A percentile compares a stretch with the other conserved stretches of the same genome.
phyloP scores from a whole-genome alignment of 495 filamentous ascomycete genomes.

The Terfezia claveryi region DNA sequence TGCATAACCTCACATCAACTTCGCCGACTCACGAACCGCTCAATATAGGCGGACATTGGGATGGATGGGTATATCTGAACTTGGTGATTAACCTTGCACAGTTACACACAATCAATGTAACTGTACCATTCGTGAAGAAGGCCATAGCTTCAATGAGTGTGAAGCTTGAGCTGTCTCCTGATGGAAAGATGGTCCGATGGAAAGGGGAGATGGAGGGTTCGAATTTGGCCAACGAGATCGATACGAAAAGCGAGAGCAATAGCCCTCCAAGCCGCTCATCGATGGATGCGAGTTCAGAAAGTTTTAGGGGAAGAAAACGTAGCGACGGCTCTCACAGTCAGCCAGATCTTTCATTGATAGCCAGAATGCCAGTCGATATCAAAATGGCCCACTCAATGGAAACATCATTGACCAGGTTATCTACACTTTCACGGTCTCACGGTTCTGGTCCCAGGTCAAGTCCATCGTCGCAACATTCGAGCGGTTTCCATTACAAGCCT shows the following conservation, averaged over 20 bases:
- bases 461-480: constrained; percentile 22
- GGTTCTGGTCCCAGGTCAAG: constrained; percentile 21
- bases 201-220: constrained; percentile 40
- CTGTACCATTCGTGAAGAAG: constrained; percentile 44
- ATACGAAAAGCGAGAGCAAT: constrained; percentile 12
- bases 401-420: background rate
- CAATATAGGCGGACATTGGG: constrained; percentile 30
- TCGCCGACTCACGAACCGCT: constrained; percentile 17
- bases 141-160: constrained; percentile 42
- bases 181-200: constrained; percentile 57
- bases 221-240: constrained; percentile 32
- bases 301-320: constrained; percentile 16
- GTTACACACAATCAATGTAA: constrained; percentile 56
- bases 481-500: constrained; percentile 40
- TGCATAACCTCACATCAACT: constrained; percentile 37
- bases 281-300: constrained; percentile 24
- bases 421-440: constrained; percentile 3
- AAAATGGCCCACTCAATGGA: background rate
- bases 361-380: constrained; percentile 2
- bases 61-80: constrained; percentile 67
- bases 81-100: constrained; percentile 61
- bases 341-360: constrained; percentile 6
- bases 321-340: constrained; percentile 10
- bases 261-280: constrained; percentile 24
- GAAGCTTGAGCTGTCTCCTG: constrained; percentile 47